Percentiles rank a stretch among this genome's conserved stretches.
Conservation (phyloP, 306 rosid genomes). For the Neltuma alba region DNA sequence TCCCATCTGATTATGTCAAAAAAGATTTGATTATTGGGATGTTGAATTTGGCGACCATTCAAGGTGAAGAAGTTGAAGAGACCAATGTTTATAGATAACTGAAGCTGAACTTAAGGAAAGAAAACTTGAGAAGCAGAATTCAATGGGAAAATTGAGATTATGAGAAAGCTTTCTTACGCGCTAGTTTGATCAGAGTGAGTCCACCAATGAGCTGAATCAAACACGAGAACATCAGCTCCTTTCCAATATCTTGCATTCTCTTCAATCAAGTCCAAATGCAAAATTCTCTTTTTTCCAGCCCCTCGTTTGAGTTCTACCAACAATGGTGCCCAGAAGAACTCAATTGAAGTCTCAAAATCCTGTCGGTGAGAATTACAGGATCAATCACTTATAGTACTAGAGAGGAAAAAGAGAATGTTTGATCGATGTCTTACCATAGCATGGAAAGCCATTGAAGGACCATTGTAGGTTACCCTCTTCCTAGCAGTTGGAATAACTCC, state of each 20-base stretch:
- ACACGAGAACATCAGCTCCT: conserved; percentile 86
- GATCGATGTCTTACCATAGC: conserved; percentile 61
- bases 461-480: conserved; percentile 72
- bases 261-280: conserved; percentile 90
- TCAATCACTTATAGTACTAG: conserved; percentile 7
- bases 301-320: conserved; percentile 81
- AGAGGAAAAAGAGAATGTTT: conserved; percentile 23
- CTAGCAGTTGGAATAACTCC: conserved; percentile 82
- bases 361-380: conserved; percentile 35
- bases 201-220: conserved; percentile 99
- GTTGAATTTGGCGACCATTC: conserved; percentile 11
- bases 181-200: conserved; percentile 81
- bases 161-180: conserved; percentile 65
- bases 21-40: conserved; percentile 24
- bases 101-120: not conserved
- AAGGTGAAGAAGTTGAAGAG: conserved; percentile 13
- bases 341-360: conserved; percentile 89
- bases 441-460: conserved; percentile 92
- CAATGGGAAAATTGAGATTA: conserved; percentile 21
- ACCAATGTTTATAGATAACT: not conserved
- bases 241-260: conserved; percentile 92
- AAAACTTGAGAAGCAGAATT: conserved; percentile 9
- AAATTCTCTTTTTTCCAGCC: conserved; percentile 62
- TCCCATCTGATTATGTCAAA: conserved; percentile 76
- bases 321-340: conserved; percentile 93